Evolutionary conservation across 139 green algal genomes (phyloP).

Genomic region (Chlorella vulgaris): DNA sequence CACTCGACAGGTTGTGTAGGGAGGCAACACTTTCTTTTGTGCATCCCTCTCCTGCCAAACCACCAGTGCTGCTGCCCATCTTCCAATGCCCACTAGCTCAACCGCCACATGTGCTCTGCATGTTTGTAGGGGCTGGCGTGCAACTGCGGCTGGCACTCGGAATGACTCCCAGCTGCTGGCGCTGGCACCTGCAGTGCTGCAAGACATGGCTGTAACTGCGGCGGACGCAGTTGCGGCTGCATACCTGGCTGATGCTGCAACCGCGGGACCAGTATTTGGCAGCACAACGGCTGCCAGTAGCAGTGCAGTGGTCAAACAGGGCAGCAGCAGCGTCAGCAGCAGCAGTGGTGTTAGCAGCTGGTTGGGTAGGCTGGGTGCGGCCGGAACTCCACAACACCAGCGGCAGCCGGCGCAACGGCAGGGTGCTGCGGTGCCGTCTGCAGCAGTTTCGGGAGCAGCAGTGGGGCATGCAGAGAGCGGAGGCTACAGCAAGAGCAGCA

Average conservation of each 20-base stretch:
- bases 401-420: no score
- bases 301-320: no score
- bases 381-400: no score
- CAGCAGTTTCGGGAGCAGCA: neutral
- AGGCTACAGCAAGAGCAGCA: neutral
- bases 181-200: conserved; percentile 44
- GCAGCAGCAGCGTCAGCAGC: neutral
- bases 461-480: neutral
- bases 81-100: neutral
- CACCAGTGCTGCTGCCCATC: no score
- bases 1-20: no score
- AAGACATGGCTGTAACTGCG: conserved; percentile 55
- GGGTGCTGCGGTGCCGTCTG: no score
- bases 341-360: neutral
- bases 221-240: conserved; percentile 56
- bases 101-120: no score
- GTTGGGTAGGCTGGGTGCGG: no score
- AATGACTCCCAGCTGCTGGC: conserved; percentile 25
- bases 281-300: neutral
- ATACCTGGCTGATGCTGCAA: conserved; percentile 49
- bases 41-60: no score
- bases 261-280: neutral
- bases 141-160: conserved; percentile 1
- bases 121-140: conserved; percentile 19
- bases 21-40: no score